A percentile compares a stretch with the other conserved stretches of the same genome.
Evolutionary conservation across 225 moss, liverwort and hornwort species (phyloP).

Genomic region (Polytrichum formosum): DNA sequence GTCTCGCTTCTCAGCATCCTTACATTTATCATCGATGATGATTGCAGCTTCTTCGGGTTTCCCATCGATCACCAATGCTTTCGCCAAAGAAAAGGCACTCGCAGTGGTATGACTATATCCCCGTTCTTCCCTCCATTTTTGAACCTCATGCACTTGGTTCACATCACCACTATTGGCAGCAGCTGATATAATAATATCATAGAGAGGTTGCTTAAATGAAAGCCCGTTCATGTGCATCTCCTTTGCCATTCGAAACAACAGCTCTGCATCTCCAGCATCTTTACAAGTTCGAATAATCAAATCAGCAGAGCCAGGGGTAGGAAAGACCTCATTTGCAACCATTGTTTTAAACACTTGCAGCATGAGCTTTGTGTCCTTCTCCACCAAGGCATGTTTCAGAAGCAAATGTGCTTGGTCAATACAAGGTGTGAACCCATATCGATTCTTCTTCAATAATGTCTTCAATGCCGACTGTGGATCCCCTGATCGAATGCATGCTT

Average conservation of each 20-base stretch:
- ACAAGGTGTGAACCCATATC: constrained; percentile 76
- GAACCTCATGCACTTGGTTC: constrained; percentile 37
- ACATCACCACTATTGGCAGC: constrained; percentile 57
- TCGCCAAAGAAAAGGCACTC: constrained; percentile 52
- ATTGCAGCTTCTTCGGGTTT: constrained; percentile 36
- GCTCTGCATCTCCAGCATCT: constrained; percentile 44
- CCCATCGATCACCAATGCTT: constrained; percentile 41
- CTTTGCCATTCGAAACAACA: constrained; percentile 47
- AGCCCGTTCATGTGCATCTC: constrained; percentile 47
- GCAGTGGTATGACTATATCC: constrained; percentile 41
- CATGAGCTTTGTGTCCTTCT: constrained; percentile 68
- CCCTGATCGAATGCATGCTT: constrained; percentile 73
- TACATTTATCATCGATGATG: constrained; percentile 35
- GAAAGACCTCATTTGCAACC: constrained; percentile 66
- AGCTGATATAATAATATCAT: constrained; percentile 44
- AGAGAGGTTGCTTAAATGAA: constrained; percentile 34
- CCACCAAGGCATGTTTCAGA: constrained; percentile 61
- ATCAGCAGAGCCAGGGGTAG: constrained; percentile 74
- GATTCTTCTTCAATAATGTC: constrained; percentile 68
- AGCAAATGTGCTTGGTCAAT: constrained; percentile 77
- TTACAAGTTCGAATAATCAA: constrained; percentile 61
- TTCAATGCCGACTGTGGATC: constrained; percentile 64
- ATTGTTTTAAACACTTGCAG: constrained; percentile 64
- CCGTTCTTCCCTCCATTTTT: constrained; percentile 48
- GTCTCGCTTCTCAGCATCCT: constrained; percentile 36